Evolutionary conservation across 306 rosid genomes (phyloP), one percentile per base, ranked within the genome.

Genomic region (Quercus dentata): DNA sequence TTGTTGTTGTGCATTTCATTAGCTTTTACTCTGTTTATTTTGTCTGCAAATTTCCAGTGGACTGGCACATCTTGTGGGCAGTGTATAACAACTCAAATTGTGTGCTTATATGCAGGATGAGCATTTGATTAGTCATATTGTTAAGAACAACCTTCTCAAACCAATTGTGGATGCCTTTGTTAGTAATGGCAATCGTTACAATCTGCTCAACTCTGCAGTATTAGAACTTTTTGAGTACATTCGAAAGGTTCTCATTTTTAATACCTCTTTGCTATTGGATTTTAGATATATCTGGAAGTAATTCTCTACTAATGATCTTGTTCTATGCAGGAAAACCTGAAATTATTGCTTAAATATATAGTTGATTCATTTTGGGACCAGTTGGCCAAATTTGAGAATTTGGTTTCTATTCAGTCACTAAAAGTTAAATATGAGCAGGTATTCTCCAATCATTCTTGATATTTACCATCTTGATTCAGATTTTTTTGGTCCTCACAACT

Each of bases 391-490:
- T 94, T 91, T 63, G 97, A 94, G 89, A 68, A 75, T 85, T 81
- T 92, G 84, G 76, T 81, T 31, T 85, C 97, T 3, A 83, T 94
- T 80, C 91, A 70, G 25, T 76, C 97, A 1, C 85, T 94, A 55
- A 94, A 88, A 90, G 91, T 92, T 56, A 94, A 88, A 88, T 90
- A 94, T 75, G 99, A 94, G 87, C 99, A 92, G 99, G 97, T 94
- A 90, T 54, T 65, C 76, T 56, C 23, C 44, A 20, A 13, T 65
- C 73, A 30, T 83, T 5, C 31, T 55, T 12, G 57, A 41, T 57
- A 75, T 75, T 71, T 55, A 76, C 61, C 62, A 15, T 35, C 21
- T 49, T 10, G 31, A n/a, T 69, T 67, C 28, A 15, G 73, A 27
- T 25, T 72, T 55, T 52, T 76, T 74, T 81, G 79, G 79, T 35